Percentiles rank a stretch among this genome's conserved stretches.
Evolutionary conservation across 1,139 yeast species (phyloP).

Genomic region (Candida glucosophila): DNA sequence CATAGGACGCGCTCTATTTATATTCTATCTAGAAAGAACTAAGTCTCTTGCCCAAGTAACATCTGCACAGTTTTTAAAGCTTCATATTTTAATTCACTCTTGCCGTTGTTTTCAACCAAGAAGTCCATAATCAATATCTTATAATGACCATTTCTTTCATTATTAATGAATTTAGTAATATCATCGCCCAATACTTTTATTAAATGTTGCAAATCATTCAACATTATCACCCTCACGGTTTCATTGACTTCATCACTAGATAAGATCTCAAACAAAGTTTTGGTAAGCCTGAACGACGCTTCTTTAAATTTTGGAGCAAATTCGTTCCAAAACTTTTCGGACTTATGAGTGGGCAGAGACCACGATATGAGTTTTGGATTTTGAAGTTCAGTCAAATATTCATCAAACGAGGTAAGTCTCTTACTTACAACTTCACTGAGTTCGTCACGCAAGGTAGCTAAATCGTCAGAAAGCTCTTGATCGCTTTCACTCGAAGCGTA

Average conservation of each 20-base stretch:
- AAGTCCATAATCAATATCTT: conserved; percentile 76
- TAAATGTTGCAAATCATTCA: conserved; percentile 45
- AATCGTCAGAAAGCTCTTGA: conserved; percentile 77
- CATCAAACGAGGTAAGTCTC: conserved; percentile 85
- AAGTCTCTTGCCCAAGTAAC: conserved; percentile 62
- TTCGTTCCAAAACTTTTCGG: conserved; percentile 83
- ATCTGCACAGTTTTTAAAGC: conserved; percentile 92
- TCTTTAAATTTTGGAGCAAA: conserved; percentile 71
- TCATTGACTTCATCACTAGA: conserved; percentile 15
- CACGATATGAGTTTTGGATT: conserved; percentile 71
- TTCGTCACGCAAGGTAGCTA: conserved; percentile 45
- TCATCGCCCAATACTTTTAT: conserved; percentile 46
- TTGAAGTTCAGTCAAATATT: conserved; percentile 76
- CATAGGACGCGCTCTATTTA: too few relatives aligned
- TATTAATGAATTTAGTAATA: conserved; percentile 61
- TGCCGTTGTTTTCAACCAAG: conserved; percentile 59
- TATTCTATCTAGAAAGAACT: too few relatives aligned
- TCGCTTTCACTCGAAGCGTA: conserved; percentile 68
- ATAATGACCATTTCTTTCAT: conserved; percentile 47
- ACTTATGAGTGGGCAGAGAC: conserved; percentile 86
- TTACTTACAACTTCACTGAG: conserved; percentile 63
- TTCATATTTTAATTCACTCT: conserved; percentile 86
- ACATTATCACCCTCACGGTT: conserved; percentile 31
- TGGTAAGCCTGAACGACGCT: conserved; percentile 64
- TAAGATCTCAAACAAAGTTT: conserved; percentile 36